A percentile compares a stretch with the other conserved stretches of the same genome.
Evolutionary conservation across 495 filamentous ascomycete genomes (phyloP).

Genomic region (Aspergillus asperescens): DNA sequence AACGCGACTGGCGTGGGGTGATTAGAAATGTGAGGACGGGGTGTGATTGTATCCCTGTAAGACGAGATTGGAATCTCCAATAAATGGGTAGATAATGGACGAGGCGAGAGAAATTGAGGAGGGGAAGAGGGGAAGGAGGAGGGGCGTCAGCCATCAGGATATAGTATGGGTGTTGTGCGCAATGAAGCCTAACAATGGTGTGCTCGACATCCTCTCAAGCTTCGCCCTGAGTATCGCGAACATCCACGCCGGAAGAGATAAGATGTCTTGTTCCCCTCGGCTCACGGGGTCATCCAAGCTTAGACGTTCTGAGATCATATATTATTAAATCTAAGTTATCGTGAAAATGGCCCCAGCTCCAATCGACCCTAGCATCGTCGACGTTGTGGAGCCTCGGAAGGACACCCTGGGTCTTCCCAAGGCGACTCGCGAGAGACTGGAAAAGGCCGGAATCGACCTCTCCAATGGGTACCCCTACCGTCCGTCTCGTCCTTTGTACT

Average conservation of each 20-base stretch:
- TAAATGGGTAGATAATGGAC: slow-evolving; percentile 1
- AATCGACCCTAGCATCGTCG: slow-evolving; percentile 55
- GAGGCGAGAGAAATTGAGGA: not conserved
- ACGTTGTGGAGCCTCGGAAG: slow-evolving; percentile 56
- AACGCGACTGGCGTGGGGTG: not conserved
- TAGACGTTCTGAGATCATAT: not conserved
- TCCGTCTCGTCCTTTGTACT: slow-evolving; percentile 57
- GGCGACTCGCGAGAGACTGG: slow-evolving; percentile 49
- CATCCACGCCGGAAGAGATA: slow-evolving; percentile 14
- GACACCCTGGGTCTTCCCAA: slow-evolving; percentile 55
- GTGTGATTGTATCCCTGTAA: slow-evolving; percentile 22
- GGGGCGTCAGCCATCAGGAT: not conserved
- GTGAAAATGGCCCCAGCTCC: slow-evolving; percentile 41
- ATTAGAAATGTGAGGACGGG: slow-evolving; percentile 11
- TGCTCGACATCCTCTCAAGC: slow-evolving; percentile 26
- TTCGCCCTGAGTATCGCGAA: not conserved
- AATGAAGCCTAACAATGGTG: slow-evolving; percentile 31
- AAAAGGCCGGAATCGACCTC: slow-evolving; percentile 60
- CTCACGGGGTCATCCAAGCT: too few species aligned
- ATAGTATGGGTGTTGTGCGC: slow-evolving; percentile 12
- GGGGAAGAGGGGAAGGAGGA: slow-evolving; percentile 1
- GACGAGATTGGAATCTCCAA: slow-evolving; percentile 9
- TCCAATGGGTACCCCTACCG: slow-evolving; percentile 63
- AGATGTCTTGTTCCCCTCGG: not conserved
- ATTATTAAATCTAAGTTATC: not conserved